These are phyloP conservation scores for Rhizopogon salebrosus DNA, from an alignment of 768 basidiomycete genomes.

Conservation along the genomic window DNA sequence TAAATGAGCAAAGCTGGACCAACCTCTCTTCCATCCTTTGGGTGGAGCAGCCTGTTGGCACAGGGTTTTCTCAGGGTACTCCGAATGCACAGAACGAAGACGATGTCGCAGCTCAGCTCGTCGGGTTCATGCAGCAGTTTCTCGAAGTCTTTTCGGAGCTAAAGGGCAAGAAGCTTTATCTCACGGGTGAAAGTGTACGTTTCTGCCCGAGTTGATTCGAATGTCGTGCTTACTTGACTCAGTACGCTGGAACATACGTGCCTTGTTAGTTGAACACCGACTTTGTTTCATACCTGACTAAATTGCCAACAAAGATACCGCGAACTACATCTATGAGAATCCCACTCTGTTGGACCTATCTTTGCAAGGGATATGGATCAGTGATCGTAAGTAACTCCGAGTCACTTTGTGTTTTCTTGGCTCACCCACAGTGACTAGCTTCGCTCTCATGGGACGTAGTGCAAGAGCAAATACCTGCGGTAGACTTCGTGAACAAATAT, in stretches of 20 bases:
- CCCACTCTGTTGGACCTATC: constrained; percentile 47
- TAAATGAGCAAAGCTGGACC: constrained; percentile 72
- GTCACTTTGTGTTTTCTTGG: not conserved
- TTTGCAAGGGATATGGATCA: constrained; percentile 68
- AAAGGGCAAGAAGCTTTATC: constrained; percentile 65
- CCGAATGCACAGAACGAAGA: constrained; percentile 58
- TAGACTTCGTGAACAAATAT: constrained; percentile 71
- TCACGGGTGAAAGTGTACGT: constrained; percentile 72
- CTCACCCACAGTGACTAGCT: constrained; percentile 29
- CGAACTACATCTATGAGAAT: constrained; percentile 66
- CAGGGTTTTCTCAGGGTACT: constrained; percentile 67
- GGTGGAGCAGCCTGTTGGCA: constrained; percentile 79
- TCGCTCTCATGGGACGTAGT: constrained; percentile 58
- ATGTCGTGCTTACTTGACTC: not conserved
- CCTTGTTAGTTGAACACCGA: constrained; percentile 36
- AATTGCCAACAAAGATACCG: constrained; percentile 47
- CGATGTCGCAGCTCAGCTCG: constrained; percentile 50
- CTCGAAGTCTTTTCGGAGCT: constrained; percentile 69
- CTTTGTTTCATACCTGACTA: not conserved
- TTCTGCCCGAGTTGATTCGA: not conserved
- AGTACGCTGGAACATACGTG: constrained; percentile 75
- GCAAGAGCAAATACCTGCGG: constrained; percentile 66
- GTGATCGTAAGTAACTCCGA: constrained; percentile 50
- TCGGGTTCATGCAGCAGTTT: constrained; percentile 68
- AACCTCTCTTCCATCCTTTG: constrained; percentile 71